These are phyloP conservation scores for Hyphochytrium catenoides DNA, from an alignment of 352 stramenopile genomes.

Conservation along the genomic window DNA sequence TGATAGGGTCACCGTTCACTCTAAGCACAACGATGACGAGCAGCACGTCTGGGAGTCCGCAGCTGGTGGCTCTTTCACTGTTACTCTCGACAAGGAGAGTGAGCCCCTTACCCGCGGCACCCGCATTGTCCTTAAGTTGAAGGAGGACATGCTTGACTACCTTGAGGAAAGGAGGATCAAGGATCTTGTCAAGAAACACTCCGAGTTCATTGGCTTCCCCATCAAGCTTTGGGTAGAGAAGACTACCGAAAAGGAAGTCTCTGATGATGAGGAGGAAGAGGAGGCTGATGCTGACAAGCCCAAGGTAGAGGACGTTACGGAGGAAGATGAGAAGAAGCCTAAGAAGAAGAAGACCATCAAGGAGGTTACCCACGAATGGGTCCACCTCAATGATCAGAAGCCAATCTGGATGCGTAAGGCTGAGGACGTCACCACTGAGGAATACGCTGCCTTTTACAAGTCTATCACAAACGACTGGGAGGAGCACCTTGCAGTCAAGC, in stretches of 20 bases:
- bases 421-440: constrained; percentile 95
- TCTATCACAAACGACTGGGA: constrained; percentile 98
- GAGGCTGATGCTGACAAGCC: constrained; percentile 84
- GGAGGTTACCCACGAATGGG: constrained; percentile 96
- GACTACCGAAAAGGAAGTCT: constrained; percentile 97
- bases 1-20: constrained; percentile 93
- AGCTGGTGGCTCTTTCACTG: constrained; percentile 91
- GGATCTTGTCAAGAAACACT: constrained; percentile 99
- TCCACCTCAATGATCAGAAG: constrained; percentile 98
- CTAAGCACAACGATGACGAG: constrained; percentile 97
- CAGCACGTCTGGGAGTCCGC: constrained; percentile 92
- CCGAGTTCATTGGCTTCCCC: constrained; percentile 98
- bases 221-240: constrained; percentile 99
- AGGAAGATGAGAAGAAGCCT: constrained; percentile 93
- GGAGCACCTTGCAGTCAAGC: constrained; percentile 89
- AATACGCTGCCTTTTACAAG: constrained; percentile 99
- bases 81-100: constrained; percentile 57
- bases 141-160: constrained; percentile 99
- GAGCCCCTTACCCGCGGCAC: constrained; percentile 71
- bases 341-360: constrained; percentile 91
- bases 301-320: constrained; percentile 88
- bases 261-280: constrained; percentile 95
- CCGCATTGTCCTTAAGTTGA: constrained; percentile 88
- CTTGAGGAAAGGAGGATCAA: constrained; percentile 94
- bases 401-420: constrained; percentile 99